phyloP scores from a whole-genome alignment of 495 filamentous ascomycete species.

The Penicillium roqueforti region DNA sequence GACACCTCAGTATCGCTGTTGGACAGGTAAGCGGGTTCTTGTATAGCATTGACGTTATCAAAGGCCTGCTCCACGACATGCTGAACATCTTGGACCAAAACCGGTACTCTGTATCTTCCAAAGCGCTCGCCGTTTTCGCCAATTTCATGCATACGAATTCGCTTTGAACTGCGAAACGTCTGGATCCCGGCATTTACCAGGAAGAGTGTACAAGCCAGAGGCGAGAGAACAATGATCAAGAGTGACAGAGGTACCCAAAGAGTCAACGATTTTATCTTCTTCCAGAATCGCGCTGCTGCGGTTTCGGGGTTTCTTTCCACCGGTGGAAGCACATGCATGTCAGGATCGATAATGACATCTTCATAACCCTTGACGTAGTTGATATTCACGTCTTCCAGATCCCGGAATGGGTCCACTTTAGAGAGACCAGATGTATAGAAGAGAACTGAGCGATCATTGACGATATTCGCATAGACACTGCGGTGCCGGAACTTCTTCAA shows the following conservation, averaged over 20 bases:
- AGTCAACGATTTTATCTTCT: conserved; percentile 29
- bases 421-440: conserved; percentile 81
- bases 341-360: conserved; percentile 68
- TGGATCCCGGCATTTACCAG: conserved; percentile 72
- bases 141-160: conserved; percentile 71
- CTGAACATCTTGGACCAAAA: conserved; percentile 68
- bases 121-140: conserved; percentile 62
- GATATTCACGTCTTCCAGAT: conserved; percentile 59
- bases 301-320: conserved; percentile 32
- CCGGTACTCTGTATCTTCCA: conserved; percentile 67
- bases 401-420: conserved; percentile 66
- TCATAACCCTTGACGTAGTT: conserved; percentile 74
- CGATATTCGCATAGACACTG: conserved; percentile 74
- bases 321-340: conserved; percentile 52
- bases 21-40: conserved; percentile 58
- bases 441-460: conserved; percentile 74
- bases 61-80: conserved; percentile 69
- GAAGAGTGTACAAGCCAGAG: conserved; percentile 64
- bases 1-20: conserved; percentile 29
- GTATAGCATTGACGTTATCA: conserved; percentile 61
- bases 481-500: conserved; percentile 69
- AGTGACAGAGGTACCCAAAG: conserved; percentile 53
- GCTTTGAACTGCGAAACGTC: conserved; percentile 61
- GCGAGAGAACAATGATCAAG: conserved; percentile 60
- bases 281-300: conserved; percentile 24